A percentile compares a stretch with the other conserved stretches of the same genome.
These are phyloP conservation scores for Metschnikowia colocasiae DNA, from an alignment of 805 yeast genomes.

Conservation along the genomic window DNA sequence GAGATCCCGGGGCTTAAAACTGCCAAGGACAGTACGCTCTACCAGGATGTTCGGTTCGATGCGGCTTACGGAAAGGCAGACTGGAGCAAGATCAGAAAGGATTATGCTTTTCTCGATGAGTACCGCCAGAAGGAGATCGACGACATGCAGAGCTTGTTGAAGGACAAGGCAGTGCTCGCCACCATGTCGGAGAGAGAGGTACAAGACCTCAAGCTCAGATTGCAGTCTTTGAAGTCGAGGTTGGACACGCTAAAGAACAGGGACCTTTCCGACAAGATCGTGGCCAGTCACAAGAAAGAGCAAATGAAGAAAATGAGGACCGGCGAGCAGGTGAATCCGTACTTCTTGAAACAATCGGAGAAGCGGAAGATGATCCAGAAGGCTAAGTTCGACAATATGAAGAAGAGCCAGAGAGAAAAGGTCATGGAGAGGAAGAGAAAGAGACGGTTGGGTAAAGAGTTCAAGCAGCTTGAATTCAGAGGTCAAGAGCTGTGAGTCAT, in stretches of 20 bases:
- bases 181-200: slow-evolving; percentile 43
- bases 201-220: slow-evolving; percentile 48
- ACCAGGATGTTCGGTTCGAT: slow-evolving; percentile 86
- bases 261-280: slow-evolving; percentile 67
- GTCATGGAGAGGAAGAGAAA: slow-evolving; percentile 84
- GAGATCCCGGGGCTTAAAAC: slow-evolving; percentile 64
- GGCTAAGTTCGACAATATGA: slow-evolving; percentile 75
- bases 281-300: slow-evolving; percentile 54
- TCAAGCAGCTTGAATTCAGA: slow-evolving; percentile 47
- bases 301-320: slow-evolving; percentile 44
- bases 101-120: slow-evolving; percentile 82
- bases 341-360: slow-evolving; percentile 64
- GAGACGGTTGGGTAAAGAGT: slow-evolving; percentile 79
- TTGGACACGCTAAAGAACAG: slow-evolving; percentile 65
- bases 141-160: slow-evolving; percentile 53
- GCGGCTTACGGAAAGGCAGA: slow-evolving; percentile 86
- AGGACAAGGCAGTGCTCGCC: slow-evolving; percentile 47
- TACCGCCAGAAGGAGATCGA: slow-evolving; percentile 73
- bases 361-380: slow-evolving; percentile 70
- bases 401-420: slow-evolving; percentile 67
- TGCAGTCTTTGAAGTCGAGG: slow-evolving; percentile 65
- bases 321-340: slow-evolving; percentile 50
- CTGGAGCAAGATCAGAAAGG: slow-evolving; percentile 57
- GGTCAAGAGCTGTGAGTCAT: slow-evolving; percentile 8
- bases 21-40: slow-evolving; percentile 40